phyloP scores from a whole-genome alignment of 2,329 filamentous ascomycete species.

The Penicillium sp. region DNA sequence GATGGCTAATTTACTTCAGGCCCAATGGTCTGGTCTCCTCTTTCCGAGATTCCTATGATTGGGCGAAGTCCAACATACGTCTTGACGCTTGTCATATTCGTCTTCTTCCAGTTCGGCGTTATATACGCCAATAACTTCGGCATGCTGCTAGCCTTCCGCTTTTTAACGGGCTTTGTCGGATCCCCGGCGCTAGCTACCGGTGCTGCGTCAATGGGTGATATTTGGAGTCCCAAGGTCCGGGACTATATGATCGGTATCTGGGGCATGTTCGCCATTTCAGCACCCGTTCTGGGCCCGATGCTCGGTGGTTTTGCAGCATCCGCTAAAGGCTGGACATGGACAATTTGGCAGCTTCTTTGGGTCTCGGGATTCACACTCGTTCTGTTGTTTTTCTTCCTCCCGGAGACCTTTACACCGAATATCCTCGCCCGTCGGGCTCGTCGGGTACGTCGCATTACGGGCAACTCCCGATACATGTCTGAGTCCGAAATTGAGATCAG shows the following conservation, averaged over 20 bases:
- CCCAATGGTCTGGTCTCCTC: constrained; percentile 45
- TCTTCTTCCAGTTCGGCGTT: constrained; percentile 50
- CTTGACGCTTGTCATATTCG: constrained; percentile 48
- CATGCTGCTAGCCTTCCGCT: constrained; percentile 53
- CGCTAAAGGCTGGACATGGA: constrained; percentile 60
- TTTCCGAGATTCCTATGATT: constrained; percentile 51
- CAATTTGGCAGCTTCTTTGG: constrained; percentile 63
- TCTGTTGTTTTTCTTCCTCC: constrained; percentile 34
- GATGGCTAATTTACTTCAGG: constrained; percentile 26
- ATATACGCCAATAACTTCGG: constrained; percentile 52
- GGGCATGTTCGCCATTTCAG: constrained; percentile 48
- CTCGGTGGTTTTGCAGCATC: constrained; percentile 60
- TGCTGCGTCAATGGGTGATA: constrained; percentile 46
- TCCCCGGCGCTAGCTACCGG: constrained; percentile 47
- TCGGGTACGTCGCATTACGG: constrained; percentile 36
- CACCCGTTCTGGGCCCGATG: constrained; percentile 60
- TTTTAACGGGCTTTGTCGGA: constrained; percentile 53
- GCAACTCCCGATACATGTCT: constrained; percentile 40
- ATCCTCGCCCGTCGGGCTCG: constrained; percentile 20
- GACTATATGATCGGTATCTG: constrained; percentile 61
- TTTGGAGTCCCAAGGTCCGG: constrained; percentile 38
- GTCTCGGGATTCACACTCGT: constrained; percentile 56
- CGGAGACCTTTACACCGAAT: constrained; percentile 29
- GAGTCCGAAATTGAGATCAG: constrained; percentile 28
- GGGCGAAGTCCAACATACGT: constrained; percentile 53